Percentiles rank a stretch among this genome's conserved stretches.
phyloP scores from a whole-genome alignment of 768 basidiomycete species.

The Panellus pusillus region DNA sequence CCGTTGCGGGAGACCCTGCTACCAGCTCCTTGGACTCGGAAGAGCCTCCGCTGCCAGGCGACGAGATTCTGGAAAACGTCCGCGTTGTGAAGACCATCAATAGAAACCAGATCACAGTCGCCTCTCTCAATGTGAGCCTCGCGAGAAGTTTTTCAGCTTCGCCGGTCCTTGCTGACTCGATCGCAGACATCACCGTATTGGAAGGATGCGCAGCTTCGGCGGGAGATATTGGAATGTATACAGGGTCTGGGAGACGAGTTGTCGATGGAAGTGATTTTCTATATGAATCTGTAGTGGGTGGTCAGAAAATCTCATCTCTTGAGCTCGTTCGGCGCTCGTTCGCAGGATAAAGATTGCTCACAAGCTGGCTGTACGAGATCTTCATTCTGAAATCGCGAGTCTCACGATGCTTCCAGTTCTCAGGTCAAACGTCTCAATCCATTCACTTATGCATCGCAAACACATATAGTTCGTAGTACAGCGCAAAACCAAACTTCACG shows the following conservation, averaged over 20 bases:
- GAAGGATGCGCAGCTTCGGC: conserved; percentile 28
- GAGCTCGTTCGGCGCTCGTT: too few species aligned
- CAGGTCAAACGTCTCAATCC: too few species aligned
- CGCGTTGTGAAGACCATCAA: conserved; percentile 23
- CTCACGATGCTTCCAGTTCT: too few species aligned
- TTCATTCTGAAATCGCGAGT: too few species aligned
- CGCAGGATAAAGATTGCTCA: too few species aligned
- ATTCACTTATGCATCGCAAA: too few species aligned
- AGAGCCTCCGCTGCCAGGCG: background rate
- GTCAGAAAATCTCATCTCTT: too few species aligned
- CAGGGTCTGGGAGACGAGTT: conserved; percentile 44
- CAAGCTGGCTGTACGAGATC: too few species aligned
- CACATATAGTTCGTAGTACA: too few species aligned
- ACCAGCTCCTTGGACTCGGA: conserved; percentile 12
- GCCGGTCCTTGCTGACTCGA: background rate
- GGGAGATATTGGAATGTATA: conserved; percentile 42
- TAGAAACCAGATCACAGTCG: conserved; percentile 4
- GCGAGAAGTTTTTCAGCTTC: background rate
- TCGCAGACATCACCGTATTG: conserved; percentile 29
- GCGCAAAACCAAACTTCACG: too few species aligned
- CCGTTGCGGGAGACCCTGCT: conserved; percentile 33
- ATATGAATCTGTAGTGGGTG: conserved; percentile 4
- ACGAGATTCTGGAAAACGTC: conserved; percentile 12
- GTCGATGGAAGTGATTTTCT: conserved; percentile 35
- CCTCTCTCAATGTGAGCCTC: conserved; percentile 16